Evolutionary conservation across 306 rosid genomes (phyloP).

Genomic region (Clitoria ternatea): DNA sequence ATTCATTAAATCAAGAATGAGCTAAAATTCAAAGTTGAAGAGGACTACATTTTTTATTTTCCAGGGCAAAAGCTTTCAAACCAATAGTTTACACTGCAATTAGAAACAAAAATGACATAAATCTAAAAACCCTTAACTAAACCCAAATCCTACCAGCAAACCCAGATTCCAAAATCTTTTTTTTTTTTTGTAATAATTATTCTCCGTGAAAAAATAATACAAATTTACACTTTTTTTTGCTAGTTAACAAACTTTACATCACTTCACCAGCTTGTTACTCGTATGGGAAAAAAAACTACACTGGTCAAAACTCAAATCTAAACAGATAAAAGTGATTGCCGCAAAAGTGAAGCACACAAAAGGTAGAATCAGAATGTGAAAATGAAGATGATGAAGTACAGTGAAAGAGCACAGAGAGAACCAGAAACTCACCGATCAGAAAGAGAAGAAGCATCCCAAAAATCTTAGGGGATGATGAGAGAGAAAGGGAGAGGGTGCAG

Average conservation of each 20-base stretch:
- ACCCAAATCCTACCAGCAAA: constrained; percentile 23
- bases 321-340: constrained; percentile 11
- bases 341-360: constrained; percentile 4
- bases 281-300: background rate
- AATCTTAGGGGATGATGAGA: constrained; percentile 17
- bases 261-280: constrained; percentile 24
- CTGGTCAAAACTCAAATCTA: constrained; percentile 24
- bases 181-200: too few relatives aligned
- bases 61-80: background rate
- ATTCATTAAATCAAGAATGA: constrained; percentile 19
- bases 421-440: constrained; percentile 52
- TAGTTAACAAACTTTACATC: constrained; percentile 20
- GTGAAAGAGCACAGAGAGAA: background rate
- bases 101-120: constrained; percentile 16
- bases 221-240: constrained; percentile 16
- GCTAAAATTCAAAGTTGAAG: constrained; percentile 2
- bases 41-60: constrained; percentile 22
- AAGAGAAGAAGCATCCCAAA: constrained; percentile 24
- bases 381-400: constrained; percentile 7
- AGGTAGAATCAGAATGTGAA: background rate
- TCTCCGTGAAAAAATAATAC: background rate
- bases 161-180: constrained; percentile 43
- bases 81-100: background rate
- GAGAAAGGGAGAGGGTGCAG: constrained; percentile 43
- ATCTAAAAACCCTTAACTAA: constrained; percentile 16